phyloP scores from a whole-genome alignment of 495 filamentous ascomycete genomes.

The Penicillium goetzii region DNA sequence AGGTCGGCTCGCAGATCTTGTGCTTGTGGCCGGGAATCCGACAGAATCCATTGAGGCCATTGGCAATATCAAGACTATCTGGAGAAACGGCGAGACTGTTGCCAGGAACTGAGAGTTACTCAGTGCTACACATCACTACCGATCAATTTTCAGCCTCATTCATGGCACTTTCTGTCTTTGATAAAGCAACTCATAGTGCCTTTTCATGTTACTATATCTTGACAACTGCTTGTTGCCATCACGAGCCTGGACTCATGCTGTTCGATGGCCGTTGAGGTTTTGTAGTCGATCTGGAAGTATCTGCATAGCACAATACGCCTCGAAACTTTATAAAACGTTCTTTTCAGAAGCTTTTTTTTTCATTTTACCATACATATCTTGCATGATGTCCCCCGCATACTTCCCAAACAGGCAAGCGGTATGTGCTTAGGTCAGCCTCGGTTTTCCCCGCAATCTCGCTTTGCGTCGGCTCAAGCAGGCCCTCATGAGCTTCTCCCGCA shows the following conservation, averaged over 20 bases:
- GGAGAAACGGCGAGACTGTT: constrained; percentile 15
- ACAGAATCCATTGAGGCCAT: constrained; percentile 14
- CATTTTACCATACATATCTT: no score
- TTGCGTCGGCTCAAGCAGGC: constrained; percentile 47
- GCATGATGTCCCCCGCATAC: background rate
- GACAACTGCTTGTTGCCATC: background rate
- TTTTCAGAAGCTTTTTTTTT: no score
- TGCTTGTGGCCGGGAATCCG: constrained; percentile 11
- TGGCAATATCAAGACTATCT: constrained; percentile 7
- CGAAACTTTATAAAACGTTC: no score
- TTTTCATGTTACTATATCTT: background rate
- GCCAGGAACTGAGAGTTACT: background rate
- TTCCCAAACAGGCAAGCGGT: constrained; percentile 17
- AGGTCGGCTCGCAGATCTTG: constrained; percentile 14
- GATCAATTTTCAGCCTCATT: background rate
- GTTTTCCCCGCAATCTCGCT: constrained; percentile 49
- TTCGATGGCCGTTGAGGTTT: background rate
- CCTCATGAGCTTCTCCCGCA: constrained; percentile 14
- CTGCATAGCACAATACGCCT: background rate
- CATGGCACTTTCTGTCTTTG: background rate
- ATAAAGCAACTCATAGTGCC: background rate
- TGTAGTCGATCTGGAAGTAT: background rate
- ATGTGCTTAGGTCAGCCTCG: constrained; percentile 27
- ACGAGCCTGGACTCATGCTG: background rate
- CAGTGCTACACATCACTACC: background rate